Base-by-base conservation (phyloP, 768 basidiomycete species). In the Hypholoma fasciculare region DNA sequence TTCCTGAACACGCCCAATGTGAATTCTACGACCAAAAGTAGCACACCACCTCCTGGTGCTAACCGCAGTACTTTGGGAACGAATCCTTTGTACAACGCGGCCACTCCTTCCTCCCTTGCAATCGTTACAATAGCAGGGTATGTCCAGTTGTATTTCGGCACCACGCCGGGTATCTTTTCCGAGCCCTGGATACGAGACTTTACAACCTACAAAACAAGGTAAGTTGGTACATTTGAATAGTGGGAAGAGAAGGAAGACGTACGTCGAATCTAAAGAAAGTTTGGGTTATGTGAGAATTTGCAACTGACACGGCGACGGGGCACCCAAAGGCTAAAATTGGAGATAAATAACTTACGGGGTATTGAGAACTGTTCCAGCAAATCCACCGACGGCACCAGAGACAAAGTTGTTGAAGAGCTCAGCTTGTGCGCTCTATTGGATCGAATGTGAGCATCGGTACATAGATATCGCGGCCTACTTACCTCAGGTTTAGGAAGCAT, bases 161-260 rank as follows among this genome's bases (percentile, higher is more conserved):
- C 72, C n/a, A 86, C 85, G 14, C 92, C 93, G 0, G 89, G 83
- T 27, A 79, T 66, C 61, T 80, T 84, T 42, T 77, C 76, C 17
- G 83, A 74, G 44, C 90, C 87, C 75, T 99, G 97, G 39, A 98
- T 95, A 47, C 96, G 90, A 14, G 94, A 95, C 74, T 98, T 98
- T 60, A 97, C 92, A 61, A 98, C 95, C 90, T 96, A 62, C 17
- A 56, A 36, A 23, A 58, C 52, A 34, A 36, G 52, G 37, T 51
- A 61, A 54, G 56, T 46, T 56, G 59, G 12, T 13, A 44, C 17
- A n/a, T 26, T 34, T 27, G 1, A 27, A 27, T 6, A 37, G 30
- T 34, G 30, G 30, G 9, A 9, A 34, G 9, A 34, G 50, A 20
- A 19, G 49, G 26, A 37, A 17, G n/a, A 37, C 68, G 26, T 65